These are phyloP conservation scores for Xylariaceae sp. DNA, from an alignment of 2,329 filamentous ascomycete species.

Conservation along the genomic window DNA sequence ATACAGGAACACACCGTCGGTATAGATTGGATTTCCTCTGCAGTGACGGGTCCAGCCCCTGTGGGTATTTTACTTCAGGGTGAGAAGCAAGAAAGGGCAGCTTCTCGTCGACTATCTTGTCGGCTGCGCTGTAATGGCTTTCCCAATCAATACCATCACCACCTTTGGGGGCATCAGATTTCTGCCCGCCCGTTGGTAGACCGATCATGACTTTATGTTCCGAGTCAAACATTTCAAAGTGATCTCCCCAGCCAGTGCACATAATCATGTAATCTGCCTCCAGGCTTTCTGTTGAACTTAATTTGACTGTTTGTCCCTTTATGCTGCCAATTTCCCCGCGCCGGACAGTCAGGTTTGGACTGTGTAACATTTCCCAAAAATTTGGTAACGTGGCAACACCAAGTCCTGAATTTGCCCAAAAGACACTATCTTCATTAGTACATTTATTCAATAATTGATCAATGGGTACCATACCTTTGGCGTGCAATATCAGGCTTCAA, in stretches of 20 bases:
- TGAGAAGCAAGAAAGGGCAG: conserved; percentile 22
- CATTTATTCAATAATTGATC: background rate
- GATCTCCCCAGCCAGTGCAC: conserved; percentile 29
- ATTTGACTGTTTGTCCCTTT: conserved; percentile 14
- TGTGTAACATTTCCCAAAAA: conserved; percentile 24
- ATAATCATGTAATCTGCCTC: conserved; percentile 23
- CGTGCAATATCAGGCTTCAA: conserved; percentile 23
- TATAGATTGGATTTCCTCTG: conserved; percentile 23
- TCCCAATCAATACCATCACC: conserved; percentile 19
- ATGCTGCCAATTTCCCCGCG: conserved; percentile 15
- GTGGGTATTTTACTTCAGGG: conserved; percentile 15
- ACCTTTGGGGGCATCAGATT: background rate
- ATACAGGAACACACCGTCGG: conserved; percentile 18
- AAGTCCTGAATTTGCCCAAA: conserved; percentile 23
- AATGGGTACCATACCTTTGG: conserved; percentile 17
- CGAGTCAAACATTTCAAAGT: conserved; percentile 25
- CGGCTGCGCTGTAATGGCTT: conserved; percentile 18
- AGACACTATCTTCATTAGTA: conserved; percentile 15
- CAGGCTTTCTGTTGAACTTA: conserved; percentile 14
- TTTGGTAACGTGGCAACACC: conserved; percentile 20
- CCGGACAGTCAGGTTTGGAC: conserved; percentile 15
- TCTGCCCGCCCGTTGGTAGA: conserved; percentile 17
- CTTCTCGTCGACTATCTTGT: conserved; percentile 21
- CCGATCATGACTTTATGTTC: conserved; percentile 20
- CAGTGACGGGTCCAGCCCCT: conserved; percentile 12